A percentile compares a stretch with the other conserved stretches of the same genome.
phyloP scores from a whole-genome alignment of 192 early-diverging fungal species.

The Globomyces pollinis-pini region DNA sequence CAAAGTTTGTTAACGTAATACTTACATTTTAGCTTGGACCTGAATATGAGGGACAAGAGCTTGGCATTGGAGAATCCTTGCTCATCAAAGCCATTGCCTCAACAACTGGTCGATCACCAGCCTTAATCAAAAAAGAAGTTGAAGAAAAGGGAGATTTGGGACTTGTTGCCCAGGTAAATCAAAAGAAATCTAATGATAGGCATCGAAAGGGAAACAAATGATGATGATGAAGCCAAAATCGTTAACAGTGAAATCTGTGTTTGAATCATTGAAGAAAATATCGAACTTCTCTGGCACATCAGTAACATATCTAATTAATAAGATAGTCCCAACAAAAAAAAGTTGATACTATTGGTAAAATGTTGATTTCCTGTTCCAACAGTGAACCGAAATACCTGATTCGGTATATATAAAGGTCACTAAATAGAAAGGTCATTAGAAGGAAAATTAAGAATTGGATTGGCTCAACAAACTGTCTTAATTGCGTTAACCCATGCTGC shows the following conservation, averaged over 20 bases:
- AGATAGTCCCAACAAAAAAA: constrained; percentile 69
- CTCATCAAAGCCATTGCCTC: constrained; percentile 89
- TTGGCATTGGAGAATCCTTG: constrained; percentile 90
- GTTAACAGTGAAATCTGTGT: constrained; percentile 72
- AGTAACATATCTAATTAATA: constrained; percentile 27
- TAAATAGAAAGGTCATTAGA: constrained; percentile 59
- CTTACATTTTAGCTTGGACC: constrained; percentile 64
- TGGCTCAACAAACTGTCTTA: constrained; percentile 90
- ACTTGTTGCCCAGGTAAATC: constrained; percentile 77
- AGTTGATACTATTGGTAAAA: constrained; percentile 61
- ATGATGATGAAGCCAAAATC: constrained; percentile 77
- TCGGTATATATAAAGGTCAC: constrained; percentile 34
- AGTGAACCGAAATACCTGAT: constrained; percentile 86
- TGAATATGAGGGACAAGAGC: constrained; percentile 91
- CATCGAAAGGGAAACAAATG: constrained; percentile 63
- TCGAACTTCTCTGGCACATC: constrained; percentile 67
- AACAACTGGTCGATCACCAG: constrained; percentile 69
- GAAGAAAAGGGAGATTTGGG: constrained; percentile 81
- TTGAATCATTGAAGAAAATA: constrained; percentile 80
- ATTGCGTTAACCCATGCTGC: constrained; percentile 80
- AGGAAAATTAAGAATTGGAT: constrained; percentile 91
- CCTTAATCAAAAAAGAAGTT: constrained; percentile 75
- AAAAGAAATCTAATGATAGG: too few species aligned
- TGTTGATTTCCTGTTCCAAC: constrained; percentile 67
- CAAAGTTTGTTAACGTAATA: constrained; percentile 42